Evolutionary conservation across 108 stramenopile genomes (phyloP), one percentile per base, ranked within the genome.

Genomic region (Nitzschia sp.): DNA sequence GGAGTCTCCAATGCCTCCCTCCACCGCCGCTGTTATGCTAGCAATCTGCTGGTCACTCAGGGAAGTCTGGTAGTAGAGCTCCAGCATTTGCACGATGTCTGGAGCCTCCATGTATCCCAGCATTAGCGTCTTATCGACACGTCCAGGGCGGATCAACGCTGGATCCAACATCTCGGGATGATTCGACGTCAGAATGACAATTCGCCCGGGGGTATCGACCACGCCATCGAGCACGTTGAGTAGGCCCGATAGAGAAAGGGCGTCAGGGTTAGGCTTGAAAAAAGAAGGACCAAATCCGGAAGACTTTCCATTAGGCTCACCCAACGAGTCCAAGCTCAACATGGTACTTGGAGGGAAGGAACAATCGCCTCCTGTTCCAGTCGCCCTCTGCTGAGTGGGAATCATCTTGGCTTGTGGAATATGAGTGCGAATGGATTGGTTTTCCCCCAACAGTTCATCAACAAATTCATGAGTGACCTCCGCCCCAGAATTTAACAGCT

Each of bases 171-270:
- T 63, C 54, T 94, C 93, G 1, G 85, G 85, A 63, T 88, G 85
- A 73, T 94, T 94, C 29, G 85, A 86, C 9, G 93, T 94, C 81
- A 94, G 80, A 58, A 94, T 73, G 16, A 94, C 76, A 48, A 94
- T 90, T 9, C 93, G 72, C 19, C 82, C 87, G 45, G 90, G 90
- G 13, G 83, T 75, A 54, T 93, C 93, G 2, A 94, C 88, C 1
- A 91, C 85, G 1, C 93, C 93, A 80, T 91, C 93, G 32, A 94
- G 64, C 3, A 87, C 90, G 56, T 94, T 90, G 58, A 94, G 68
- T 25, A 94, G 64, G 4, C 90, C 86, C 28, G 79, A 68, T 2
- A 90, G 58, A 21, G 75, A 71, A 13, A 90, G 55, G 33, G 74
- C 57, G 58, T 90, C 89, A 26, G 69, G 53, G 23, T 72, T 71